Evolutionary conservation across 73 alveolate genomes (phyloP), one percentile per base, ranked within the genome.

Genomic region (Paramecium tetraurelia): DNA sequence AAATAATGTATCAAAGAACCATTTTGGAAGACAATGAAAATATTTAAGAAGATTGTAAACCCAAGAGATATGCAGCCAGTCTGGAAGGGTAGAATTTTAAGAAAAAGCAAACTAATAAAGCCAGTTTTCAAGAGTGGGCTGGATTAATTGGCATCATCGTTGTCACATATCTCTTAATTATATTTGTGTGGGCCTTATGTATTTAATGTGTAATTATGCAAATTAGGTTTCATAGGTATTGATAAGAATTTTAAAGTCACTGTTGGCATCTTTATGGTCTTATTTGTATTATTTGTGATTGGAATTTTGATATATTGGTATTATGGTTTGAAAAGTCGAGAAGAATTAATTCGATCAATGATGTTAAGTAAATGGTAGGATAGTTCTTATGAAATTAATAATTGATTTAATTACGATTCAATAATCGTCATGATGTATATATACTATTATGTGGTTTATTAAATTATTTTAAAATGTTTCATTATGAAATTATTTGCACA

Each of bases 281-380:
- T 72, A 21, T 72, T 72, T 72, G 33, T 72, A 12, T 12, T 40
- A 72, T 72, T 72, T 72, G 86, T 72, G 8, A 72, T 72, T 72
- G 86, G 86, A 29, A 72, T 72, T 29, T 36, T 72, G 8, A 21
- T 72, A 3, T 36, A 36, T 33, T 72, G 86, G 86, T 72, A 35
- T 72, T 35, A 29, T 31, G 86, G 86, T 29, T 72, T 36, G 57
- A 70, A 70, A 70, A 70, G 40, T n/a, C 7, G 86, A 1, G 86
- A 72, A 72, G 86, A 72, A 72, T 36, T 72, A 72, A 36, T 72
- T 35, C 40, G 63, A 72, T 72, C 86, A 35, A 72, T 72, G 86
- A 72, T 72, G 86, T 9, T 72, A 12, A 72, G 59, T 11, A 72
- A 72, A 72, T 72, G 86, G 86, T 72, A 72, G 59, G 86, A 72